Percentiles rank a stretch among this genome's conserved stretches.
phyloP scores from a whole-genome alignment of 2,329 filamentous ascomycete species.

The Polychaeton citri region DNA sequence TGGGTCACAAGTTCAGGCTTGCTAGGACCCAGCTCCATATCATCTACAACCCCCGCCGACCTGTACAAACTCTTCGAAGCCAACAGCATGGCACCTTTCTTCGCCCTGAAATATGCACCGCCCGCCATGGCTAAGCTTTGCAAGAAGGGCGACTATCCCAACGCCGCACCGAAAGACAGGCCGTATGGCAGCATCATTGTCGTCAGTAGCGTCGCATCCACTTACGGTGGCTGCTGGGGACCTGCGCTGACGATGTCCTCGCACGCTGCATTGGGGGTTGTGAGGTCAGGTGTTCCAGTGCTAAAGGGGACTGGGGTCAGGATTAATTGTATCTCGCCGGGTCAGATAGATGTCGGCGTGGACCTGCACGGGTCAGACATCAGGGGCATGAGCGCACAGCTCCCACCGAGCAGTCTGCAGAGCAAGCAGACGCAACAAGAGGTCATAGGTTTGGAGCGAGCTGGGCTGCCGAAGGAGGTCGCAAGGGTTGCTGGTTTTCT shows the following conservation, averaged over 20 bases:
- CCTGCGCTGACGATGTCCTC: conserved; percentile 48
- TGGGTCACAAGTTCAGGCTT: conserved; percentile 47
- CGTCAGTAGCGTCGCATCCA: conserved; percentile 44
- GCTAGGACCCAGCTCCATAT: conserved; percentile 44
- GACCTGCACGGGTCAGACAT: conserved; percentile 38
- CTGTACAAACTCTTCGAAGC: conserved; percentile 46
- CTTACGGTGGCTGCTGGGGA: conserved; percentile 46
- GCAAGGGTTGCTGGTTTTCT: conserved; percentile 49
- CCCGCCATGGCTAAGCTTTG: conserved; percentile 50
- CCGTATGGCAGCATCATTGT: conserved; percentile 51
- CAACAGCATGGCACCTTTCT: conserved; percentile 50
- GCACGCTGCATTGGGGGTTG: conserved; percentile 49
- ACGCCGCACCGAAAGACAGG: conserved; percentile 46
- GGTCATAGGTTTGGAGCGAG: conserved; percentile 44
- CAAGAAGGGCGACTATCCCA: conserved; percentile 42
- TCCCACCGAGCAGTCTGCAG: conserved; percentile 43
- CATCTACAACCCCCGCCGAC: conserved; percentile 42
- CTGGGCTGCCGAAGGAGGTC: conserved; percentile 45
- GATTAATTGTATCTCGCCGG: conserved; percentile 41
- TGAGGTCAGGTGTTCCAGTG: conserved; percentile 43
- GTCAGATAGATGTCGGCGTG: conserved; percentile 34
- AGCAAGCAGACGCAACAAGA: conserved; percentile 36
- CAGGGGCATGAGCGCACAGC: conserved; percentile 38
- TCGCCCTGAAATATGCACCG: conserved; percentile 50
- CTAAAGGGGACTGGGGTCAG: conserved; percentile 46